Evolutionary conservation across 805 yeast genomes (phyloP).

Genomic region (Wickerhamomyces ciferrii): DNA sequence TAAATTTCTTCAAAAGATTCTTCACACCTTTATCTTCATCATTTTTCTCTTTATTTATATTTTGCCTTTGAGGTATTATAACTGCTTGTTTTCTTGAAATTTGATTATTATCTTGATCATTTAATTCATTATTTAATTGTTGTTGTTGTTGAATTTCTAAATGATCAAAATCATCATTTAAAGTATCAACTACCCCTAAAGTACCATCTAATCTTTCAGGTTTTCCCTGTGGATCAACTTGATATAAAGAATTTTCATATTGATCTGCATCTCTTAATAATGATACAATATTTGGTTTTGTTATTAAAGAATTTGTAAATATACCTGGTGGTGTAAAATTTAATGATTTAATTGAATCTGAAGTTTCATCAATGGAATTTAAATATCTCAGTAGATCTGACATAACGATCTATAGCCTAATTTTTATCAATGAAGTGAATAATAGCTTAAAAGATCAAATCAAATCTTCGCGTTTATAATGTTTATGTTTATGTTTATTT

Average conservation of each 20-base stretch:
- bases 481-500: too few species aligned
- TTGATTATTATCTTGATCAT: not conserved
- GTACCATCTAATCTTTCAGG: conserved; percentile 50
- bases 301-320: conserved; percentile 58
- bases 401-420: too few species aligned
- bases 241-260: conserved; percentile 46
- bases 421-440: too few species aligned
- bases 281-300: conserved; percentile 45
- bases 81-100: conserved; percentile 13
- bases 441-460: too few species aligned
- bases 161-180: conserved; percentile 29
- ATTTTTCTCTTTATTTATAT: conserved; percentile 3
- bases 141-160: conserved; percentile 23
- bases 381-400: conserved; percentile 8
- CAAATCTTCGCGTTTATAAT: too few species aligned
- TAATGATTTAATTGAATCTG: conserved; percentile 21
- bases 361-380: conserved; percentile 8
- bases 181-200: conserved; percentile 28
- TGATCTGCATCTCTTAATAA: conserved; percentile 56
- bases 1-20: conserved; percentile 25
- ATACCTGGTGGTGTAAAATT: conserved; percentile 55
- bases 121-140: conserved; percentile 20
- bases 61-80: conserved; percentile 17
- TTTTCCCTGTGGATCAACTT: conserved; percentile 29
- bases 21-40: conserved; percentile 24